Conservation (phyloP, 495 filamentous ascomycete genomes). For the Neurospora cerealis region DNA sequence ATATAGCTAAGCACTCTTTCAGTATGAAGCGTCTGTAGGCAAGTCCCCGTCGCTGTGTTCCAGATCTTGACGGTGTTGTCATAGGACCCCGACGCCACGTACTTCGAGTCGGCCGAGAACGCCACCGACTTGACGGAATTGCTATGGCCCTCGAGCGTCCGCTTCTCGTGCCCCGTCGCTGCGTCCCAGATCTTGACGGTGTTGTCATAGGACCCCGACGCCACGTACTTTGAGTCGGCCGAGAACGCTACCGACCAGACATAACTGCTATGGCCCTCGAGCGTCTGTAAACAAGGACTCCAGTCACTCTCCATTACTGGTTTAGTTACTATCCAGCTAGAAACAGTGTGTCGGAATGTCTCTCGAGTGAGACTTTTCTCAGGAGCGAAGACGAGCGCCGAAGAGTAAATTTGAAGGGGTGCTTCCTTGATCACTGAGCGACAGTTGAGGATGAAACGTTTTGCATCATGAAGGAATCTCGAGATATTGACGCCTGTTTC, state of each 20-base stretch:
- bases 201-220: neutral
- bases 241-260: conserved; percentile 28
- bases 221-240: conserved; percentile 16
- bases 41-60: conserved; percentile 17
- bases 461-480: conserved; percentile 9
- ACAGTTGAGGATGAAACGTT: conserved; percentile 19
- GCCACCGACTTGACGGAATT: conserved; percentile 4
- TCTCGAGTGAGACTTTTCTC: conserved; percentile 8
- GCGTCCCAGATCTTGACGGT: conserved; percentile 8
- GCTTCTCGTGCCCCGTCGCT: neutral
- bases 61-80: conserved; percentile 30
- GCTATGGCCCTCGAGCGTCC: conserved; percentile 2
- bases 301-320: conserved; percentile 3
- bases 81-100: conserved; percentile 20
- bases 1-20: conserved; percentile 1
- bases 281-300: conserved; percentile 3
- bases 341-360: conserved; percentile 6
- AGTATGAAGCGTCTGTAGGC: conserved; percentile 10
- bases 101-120: conserved; percentile 6
- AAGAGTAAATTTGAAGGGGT: conserved; percentile 11
- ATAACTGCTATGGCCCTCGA: conserved; percentile 10
- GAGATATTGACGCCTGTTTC: neutral
- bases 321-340: conserved; percentile 11
- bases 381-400: conserved; percentile 9
- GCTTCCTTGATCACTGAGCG: conserved; percentile 16